A percentile compares a stretch with the other conserved stretches of the same genome.
These are phyloP conservation scores for Scytalidium lignicola DNA, from an alignment of 2,329 filamentous ascomycete genomes.

Conservation along the genomic window DNA sequence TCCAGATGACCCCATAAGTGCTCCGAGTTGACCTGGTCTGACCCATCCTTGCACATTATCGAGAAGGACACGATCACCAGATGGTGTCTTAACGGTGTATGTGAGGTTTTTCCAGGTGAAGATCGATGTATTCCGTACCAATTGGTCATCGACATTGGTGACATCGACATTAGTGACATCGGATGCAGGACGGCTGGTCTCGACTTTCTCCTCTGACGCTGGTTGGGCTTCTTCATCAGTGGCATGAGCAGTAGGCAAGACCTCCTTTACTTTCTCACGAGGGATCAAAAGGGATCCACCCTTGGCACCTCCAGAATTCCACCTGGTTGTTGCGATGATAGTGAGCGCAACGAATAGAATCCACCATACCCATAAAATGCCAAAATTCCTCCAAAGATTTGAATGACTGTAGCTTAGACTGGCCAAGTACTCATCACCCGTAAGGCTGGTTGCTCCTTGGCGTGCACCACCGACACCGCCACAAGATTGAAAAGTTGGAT, in stretches of 20 bases:
- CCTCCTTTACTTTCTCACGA: constrained; percentile 49
- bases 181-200: constrained; percentile 11
- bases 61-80: constrained; percentile 62
- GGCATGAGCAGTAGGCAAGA: constrained; percentile 31
- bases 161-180: constrained; percentile 8
- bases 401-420: constrained; percentile 47
- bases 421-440: constrained; percentile 53
- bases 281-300: constrained; percentile 56
- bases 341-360: constrained; percentile 53
- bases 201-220: constrained; percentile 9
- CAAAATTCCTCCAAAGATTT: constrained; percentile 56
- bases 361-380: constrained; percentile 60
- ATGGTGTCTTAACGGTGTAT: constrained; percentile 61
- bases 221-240: constrained; percentile 44
- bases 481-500: constrained; percentile 43
- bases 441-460: constrained; percentile 42
- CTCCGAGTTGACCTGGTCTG: constrained; percentile 64
- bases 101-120: constrained; percentile 70
- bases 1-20: constrained; percentile 52
- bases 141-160: constrained; percentile 36
- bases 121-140: constrained; percentile 59
- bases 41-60: constrained; percentile 80
- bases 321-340: constrained; percentile 50
- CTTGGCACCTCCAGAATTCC: constrained; percentile 48
- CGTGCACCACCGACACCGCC: constrained; percentile 52